Base-by-base conservation (phyloP, 768 basidiomycete genomes). In the Exsudoporus frostii region DNA sequence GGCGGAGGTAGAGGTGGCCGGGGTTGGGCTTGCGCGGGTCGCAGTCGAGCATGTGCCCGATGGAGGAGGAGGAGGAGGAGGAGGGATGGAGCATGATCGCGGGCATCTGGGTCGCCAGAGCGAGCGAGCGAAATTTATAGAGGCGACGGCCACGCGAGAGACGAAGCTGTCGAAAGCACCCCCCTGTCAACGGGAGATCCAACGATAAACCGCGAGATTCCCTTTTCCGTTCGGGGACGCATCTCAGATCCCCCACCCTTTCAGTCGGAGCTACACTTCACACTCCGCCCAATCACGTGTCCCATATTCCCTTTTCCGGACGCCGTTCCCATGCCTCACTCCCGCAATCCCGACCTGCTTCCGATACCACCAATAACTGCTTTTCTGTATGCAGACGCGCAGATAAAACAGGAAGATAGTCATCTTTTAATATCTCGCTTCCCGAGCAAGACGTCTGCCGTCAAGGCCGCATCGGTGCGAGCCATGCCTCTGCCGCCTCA, bases 401-500 rank as follows among this genome's bases (percentile, higher is more conserved):
- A 29, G 38, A 56, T 37, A 45, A 54, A 13, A 39, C 11, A 40
- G 19, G 32, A 19, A 33, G 43, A 41, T 45, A n/a, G n/a, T n/a
- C n/a, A n/a, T n/a, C n/a, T 40, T 46, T 29, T 32, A 0, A 3
- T 29, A 19, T 30, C n/a, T 22, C 30, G 42, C 43, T 29, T 19
- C 27, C 11, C 24, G 50, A 40, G 24, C 19, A 29, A 29, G 22
- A 15, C 22, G 20, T 5, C 24, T 58, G 54, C 61, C 50, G 46
- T 84, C 77, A 92, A 61, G 90, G 90, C 63, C 90, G 75, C 90
- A 92, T 92, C 56, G 93, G 93, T 58, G 83, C 85, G 60, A 98
- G 76, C 93, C 94, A 98, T 54, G 83, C 84, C 71, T 99, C 92
- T 15, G 96, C 96, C 46, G 85, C 86, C 75, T 98, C 94, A 73